These are phyloP conservation scores for Salix koriyanagi DNA, from an alignment of 345 rosid genomes.

Conservation along the genomic window DNA sequence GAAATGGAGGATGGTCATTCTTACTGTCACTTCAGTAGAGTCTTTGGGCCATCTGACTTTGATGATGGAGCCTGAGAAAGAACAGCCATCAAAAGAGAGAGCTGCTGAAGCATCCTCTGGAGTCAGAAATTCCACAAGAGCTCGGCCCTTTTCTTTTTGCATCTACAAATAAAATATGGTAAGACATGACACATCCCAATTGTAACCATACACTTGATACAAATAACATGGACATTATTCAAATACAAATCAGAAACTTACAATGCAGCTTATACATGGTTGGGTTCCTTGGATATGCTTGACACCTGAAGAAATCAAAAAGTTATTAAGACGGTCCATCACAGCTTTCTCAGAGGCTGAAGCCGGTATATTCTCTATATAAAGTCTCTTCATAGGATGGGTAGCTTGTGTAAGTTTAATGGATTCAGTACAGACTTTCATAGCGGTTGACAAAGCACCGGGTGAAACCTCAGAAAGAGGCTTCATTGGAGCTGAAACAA, in stretches of 20 bases:
- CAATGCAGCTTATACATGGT: slow-evolving; percentile 92
- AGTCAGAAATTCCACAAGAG: slow-evolving; percentile 87
- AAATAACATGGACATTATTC: slow-evolving; percentile 13
- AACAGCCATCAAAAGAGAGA: slow-evolving; percentile 68
- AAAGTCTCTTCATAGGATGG: slow-evolving; percentile 83
- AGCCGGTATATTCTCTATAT: slow-evolving; percentile 72
- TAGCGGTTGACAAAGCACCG: slow-evolving; percentile 31
- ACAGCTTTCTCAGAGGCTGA: slow-evolving; percentile 77
- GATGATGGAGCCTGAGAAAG: slow-evolving; percentile 56
- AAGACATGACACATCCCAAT: slow-evolving; percentile 10
- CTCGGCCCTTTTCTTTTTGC: slow-evolving; percentile 77
- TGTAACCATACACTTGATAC: slow-evolving; percentile 15
- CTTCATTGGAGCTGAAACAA: slow-evolving; percentile 35
- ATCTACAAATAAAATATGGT: slow-evolving; percentile 44
- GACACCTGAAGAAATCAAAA: slow-evolving; percentile 62
- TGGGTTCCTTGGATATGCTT: slow-evolving; percentile 58
- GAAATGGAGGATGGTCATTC: slow-evolving; percentile 32
- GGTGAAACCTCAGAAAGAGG: slow-evolving; percentile 37
- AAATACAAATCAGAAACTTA: slow-evolving; percentile 41
- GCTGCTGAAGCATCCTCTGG: slow-evolving; percentile 95
- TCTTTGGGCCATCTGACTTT: slow-evolving; percentile 87
- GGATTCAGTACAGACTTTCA: slow-evolving; percentile 47
- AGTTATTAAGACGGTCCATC: slow-evolving; percentile 56
- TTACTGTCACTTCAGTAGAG: slow-evolving; percentile 75
- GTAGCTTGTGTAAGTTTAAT: slow-evolving; percentile 86